Evolutionary conservation across 1,139 yeast genomes (phyloP).

Genomic region (Debaryomyces sp.): DNA sequence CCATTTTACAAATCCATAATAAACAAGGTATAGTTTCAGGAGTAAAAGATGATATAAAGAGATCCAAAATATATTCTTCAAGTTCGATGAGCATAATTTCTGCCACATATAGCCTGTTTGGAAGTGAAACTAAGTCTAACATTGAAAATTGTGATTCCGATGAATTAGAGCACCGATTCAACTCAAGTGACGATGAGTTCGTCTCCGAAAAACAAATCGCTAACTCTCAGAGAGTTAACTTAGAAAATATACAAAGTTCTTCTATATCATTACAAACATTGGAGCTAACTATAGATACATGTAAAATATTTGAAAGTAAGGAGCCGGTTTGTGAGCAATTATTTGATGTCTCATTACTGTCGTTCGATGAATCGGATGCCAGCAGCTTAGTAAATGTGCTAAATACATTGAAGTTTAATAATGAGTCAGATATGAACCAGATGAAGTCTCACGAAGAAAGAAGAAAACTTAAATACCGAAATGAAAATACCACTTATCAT

Average conservation of each 20-base stretch:
- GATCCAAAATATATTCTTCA: neutral
- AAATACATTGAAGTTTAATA: neutral
- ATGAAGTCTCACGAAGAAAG: neutral
- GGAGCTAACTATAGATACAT: neutral
- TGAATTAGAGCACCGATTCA: neutral
- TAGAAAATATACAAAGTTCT: neutral
- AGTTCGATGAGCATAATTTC: neutral
- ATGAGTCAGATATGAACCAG: neutral
- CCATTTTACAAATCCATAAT: neutral
- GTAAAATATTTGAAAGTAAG: neutral
- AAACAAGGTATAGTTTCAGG: neutral
- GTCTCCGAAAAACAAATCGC: neutral
- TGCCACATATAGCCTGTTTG: neutral
- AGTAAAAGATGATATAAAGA: neutral
- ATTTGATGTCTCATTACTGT: neutral
- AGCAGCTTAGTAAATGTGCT: constrained; percentile 1
- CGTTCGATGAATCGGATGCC: neutral
- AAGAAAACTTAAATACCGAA: neutral
- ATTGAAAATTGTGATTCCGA: neutral
- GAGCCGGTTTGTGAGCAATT: neutral
- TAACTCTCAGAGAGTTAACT: neutral
- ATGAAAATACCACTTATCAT: neutral
- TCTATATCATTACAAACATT: neutral
- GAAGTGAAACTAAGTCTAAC: neutral
- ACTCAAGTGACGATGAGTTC: neutral